These are phyloP conservation scores for Lachnellula willkommii DNA, from an alignment of 2,329 filamentous ascomycete genomes.

Conservation along the genomic window DNA sequence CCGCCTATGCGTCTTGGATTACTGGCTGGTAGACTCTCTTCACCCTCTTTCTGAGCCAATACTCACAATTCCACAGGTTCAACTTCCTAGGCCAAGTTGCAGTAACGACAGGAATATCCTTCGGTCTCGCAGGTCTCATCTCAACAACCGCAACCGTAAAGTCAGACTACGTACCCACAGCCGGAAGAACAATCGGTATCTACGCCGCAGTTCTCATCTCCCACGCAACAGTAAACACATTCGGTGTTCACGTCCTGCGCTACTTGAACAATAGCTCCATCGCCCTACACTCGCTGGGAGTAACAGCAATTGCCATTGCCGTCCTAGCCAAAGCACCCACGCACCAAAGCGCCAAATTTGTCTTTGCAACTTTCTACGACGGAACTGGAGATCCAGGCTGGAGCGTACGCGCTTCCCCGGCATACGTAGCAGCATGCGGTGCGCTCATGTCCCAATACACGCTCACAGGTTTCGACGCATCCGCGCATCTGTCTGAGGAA, in stretches of 20 bases:
- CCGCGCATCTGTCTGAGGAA: constrained; percentile 53
- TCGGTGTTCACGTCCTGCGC: constrained; percentile 50
- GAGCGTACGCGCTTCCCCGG: constrained; percentile 47
- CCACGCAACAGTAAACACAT: constrained; percentile 51
- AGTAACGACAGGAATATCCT: constrained; percentile 44
- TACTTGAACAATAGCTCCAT: constrained; percentile 55
- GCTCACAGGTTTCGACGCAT: constrained; percentile 50
- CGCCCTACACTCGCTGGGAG: constrained; percentile 47
- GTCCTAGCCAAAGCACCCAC: constrained; percentile 53
- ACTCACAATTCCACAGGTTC: constrained; percentile 31
- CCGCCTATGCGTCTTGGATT: constrained; percentile 42
- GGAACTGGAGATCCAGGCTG: constrained; percentile 49
- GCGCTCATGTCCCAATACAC: constrained; percentile 51
- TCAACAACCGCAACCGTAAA: constrained; percentile 42
- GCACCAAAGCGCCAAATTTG: constrained; percentile 49
- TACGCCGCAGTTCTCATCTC: constrained; percentile 52
- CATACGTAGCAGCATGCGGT: constrained; percentile 50
- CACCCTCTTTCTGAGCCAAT: neutral
- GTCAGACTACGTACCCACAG: constrained; percentile 38
- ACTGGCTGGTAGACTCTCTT: constrained; percentile 36
- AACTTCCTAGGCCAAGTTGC: constrained; percentile 45
- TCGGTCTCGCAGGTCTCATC: constrained; percentile 42
- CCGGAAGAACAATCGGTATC: constrained; percentile 50
- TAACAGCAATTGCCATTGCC: constrained; percentile 48
- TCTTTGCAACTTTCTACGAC: constrained; percentile 50